Conservation (phyloP, 208 protist species). For the Naegleria lovaniensis region DNA sequence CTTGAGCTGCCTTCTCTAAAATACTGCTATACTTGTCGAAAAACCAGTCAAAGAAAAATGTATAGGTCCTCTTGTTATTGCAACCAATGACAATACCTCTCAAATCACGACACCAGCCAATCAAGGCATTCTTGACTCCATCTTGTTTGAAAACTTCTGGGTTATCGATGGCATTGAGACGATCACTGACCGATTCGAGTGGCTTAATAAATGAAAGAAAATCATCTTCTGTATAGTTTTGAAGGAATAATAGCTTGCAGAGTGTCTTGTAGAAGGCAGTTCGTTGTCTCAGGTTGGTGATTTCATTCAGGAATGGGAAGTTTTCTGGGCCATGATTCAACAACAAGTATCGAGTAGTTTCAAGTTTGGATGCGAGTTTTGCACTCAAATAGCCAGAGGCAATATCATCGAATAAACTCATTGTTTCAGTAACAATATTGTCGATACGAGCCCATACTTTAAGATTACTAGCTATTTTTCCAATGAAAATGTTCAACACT, state of each 20-base stretch:
- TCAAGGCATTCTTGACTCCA: constrained; percentile 34
- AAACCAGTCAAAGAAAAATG: constrained; percentile 57
- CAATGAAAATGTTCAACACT: constrained; percentile 43
- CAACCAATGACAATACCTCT: constrained; percentile 46
- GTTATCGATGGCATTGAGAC: constrained; percentile 25
- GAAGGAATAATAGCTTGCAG: constrained; percentile 44
- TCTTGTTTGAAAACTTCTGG: not conserved
- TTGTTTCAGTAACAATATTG: constrained; percentile 42
- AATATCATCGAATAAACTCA: constrained; percentile 48
- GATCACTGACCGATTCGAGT: not conserved
- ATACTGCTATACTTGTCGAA: constrained; percentile 40
- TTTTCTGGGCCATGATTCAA: constrained; percentile 42
- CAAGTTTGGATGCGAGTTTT: constrained; percentile 49
- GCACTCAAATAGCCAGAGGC: constrained; percentile 43
- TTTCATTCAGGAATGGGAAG: constrained; percentile 49
- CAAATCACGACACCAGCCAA: constrained; percentile 51
- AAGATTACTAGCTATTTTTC: constrained; percentile 43
- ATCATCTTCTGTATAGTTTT: constrained; percentile 33
- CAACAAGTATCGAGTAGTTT: constrained; percentile 40
- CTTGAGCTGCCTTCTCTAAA: constrained; percentile 21
- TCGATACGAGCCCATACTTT: constrained; percentile 33
- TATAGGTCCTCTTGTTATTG: constrained; percentile 44
- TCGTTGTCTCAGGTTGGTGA: constrained; percentile 37
- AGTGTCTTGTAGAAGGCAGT: constrained; percentile 51
- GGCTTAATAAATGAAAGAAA: constrained; percentile 46